A percentile compares a stretch with the other conserved stretches of the same genome.
Conservation (phyloP, 139 green algal species). For the Penium margaritaceum region DNA sequence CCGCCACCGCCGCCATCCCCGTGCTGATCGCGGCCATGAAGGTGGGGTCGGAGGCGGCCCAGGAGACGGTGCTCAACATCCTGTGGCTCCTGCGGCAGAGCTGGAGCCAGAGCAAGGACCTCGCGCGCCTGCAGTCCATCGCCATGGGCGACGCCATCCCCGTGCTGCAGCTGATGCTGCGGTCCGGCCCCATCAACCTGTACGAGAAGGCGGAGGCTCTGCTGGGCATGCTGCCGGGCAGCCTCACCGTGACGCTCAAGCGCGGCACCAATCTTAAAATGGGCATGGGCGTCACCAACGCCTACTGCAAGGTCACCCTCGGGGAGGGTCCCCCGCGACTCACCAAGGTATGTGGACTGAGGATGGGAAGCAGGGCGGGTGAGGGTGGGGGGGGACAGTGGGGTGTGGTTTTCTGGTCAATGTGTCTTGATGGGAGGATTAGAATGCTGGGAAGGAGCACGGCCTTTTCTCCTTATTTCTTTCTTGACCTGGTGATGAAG, state of each 20-base stretch:
- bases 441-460: neutral
- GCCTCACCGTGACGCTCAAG: slow-evolving; percentile 28
- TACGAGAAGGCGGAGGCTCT: slow-evolving; percentile 26
- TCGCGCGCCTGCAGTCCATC: slow-evolving; percentile 26
- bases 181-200: slow-evolving; percentile 13
- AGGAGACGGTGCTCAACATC: slow-evolving; percentile 29
- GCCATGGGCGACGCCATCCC: slow-evolving; percentile 25
- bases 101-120: slow-evolving; percentile 12
- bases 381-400: neutral
- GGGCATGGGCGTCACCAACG: slow-evolving; percentile 31
- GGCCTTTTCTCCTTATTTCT: neutral
- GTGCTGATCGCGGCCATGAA: slow-evolving; percentile 35
- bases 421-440: neutral
- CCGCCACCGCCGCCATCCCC: slow-evolving; percentile 21
- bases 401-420: neutral
- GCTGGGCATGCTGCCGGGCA: slow-evolving; percentile 28
- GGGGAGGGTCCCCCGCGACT: slow-evolving; percentile 1
- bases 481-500: neutral
- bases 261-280: slow-evolving; percentile 24
- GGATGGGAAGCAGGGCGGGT: neutral
- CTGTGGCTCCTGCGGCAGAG: slow-evolving; percentile 18
- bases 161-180: slow-evolving; percentile 35
- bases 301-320: slow-evolving; percentile 30
- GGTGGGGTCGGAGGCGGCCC: slow-evolving; percentile 11
- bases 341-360: slow-evolving; percentile 5